phyloP scores from a whole-genome alignment of 371 early-diverging fungal genomes.

The Apophysomyces variabilis region DNA sequence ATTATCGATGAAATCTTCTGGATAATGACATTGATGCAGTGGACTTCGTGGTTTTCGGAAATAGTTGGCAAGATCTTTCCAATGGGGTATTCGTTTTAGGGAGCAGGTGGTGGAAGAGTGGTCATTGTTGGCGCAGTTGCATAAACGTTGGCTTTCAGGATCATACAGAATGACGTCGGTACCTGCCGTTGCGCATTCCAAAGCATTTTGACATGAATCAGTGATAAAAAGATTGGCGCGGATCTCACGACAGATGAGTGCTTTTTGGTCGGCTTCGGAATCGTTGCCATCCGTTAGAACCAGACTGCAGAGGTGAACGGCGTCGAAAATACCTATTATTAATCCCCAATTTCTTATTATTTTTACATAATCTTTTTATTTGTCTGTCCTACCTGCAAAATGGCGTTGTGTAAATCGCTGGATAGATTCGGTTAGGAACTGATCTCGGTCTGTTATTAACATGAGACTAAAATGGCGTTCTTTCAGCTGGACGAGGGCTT shows the following conservation, averaged over 20 bases:
- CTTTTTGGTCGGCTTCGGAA: slow-evolving; percentile 53
- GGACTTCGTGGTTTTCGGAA: slow-evolving; percentile 59
- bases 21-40: slow-evolving; percentile 40
- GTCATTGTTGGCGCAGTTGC: background rate
- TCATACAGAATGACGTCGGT: slow-evolving; percentile 53
- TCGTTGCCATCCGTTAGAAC: slow-evolving; percentile 49
- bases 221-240: slow-evolving; percentile 56
- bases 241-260: slow-evolving; percentile 56
- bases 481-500: slow-evolving; percentile 57
- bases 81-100: slow-evolving; percentile 41
- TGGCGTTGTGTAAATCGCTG: slow-evolving; percentile 56
- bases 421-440: slow-evolving; percentile 56
- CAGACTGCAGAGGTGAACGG: slow-evolving; percentile 57
- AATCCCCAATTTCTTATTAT: slow-evolving; percentile 11
- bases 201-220: slow-evolving; percentile 51
- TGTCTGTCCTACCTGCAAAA: slow-evolving; percentile 39
- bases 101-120: too few relatives aligned
- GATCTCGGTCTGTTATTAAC: slow-evolving; percentile 56
- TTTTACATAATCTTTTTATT: background rate
- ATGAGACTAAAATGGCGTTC: slow-evolving; percentile 52
- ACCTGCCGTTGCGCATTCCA: slow-evolving; percentile 46
- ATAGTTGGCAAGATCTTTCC: slow-evolving; percentile 53
- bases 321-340: slow-evolving; percentile 48
- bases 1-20: slow-evolving; percentile 19
- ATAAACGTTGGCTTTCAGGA: slow-evolving; percentile 11